Evolutionary conservation across 1,284 basidiomycete genomes (phyloP).

Genomic region (Apiotrichum akiyoshidainum): DNA sequence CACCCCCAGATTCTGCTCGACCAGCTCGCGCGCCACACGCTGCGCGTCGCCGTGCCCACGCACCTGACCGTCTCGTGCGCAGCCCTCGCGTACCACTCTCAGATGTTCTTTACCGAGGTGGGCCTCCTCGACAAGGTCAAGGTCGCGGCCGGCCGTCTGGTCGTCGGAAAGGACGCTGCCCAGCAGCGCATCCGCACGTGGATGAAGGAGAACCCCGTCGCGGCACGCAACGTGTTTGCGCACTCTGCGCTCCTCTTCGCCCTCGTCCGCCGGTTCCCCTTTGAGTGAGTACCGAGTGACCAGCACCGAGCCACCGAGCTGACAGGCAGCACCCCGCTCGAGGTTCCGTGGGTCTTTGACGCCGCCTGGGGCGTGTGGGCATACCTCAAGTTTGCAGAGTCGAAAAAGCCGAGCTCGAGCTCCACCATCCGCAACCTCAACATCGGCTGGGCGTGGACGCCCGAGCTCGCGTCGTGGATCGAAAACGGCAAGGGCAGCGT

Average conservation of each 20-base stretch:
- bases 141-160: slow-evolving; percentile 23
- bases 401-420: not conserved
- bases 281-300: slow-evolving; percentile 21
- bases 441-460: slow-evolving; percentile 19
- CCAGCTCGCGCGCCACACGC: slow-evolving; percentile 19
- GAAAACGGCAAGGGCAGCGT: slow-evolving; percentile 15
- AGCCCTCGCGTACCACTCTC: slow-evolving; percentile 26
- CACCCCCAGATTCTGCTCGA: slow-evolving; percentile 26
- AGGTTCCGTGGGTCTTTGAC: slow-evolving; percentile 28
- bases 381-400: slow-evolving; percentile 8
- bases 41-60: slow-evolving; percentile 13
- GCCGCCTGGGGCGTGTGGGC: slow-evolving; percentile 28
- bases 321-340: slow-evolving; percentile 22
- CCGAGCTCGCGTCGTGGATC: slow-evolving; percentile 23
- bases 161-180: not conserved
- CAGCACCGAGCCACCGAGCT: not conserved
- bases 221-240: slow-evolving; percentile 18
- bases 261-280: slow-evolving; percentile 20
- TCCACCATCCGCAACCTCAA: slow-evolving; percentile 1
- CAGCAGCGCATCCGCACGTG: slow-evolving; percentile 2
- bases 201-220: slow-evolving; percentile 11
- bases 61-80: slow-evolving; percentile 24
- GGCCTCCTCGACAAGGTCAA: slow-evolving; percentile 26
- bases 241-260: slow-evolving; percentile 23
- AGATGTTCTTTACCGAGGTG: slow-evolving; percentile 19